Percentiles rank a stretch among this genome's conserved stretches.
phyloP scores from a whole-genome alignment of 352 stramenopile species.

The Pythium folliculosum region DNA sequence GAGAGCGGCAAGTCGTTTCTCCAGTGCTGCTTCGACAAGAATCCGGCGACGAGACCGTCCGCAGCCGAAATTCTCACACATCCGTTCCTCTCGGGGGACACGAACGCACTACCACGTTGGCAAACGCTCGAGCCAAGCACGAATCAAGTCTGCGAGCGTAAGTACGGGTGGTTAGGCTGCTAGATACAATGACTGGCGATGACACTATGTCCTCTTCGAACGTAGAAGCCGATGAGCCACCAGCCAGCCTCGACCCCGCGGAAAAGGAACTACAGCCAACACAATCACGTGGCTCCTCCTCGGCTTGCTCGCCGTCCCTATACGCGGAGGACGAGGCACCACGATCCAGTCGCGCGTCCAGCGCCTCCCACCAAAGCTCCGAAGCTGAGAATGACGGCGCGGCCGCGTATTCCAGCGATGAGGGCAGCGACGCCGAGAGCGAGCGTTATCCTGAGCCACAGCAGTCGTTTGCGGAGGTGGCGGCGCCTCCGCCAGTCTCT shows the following conservation, averaged over 20 bases:
- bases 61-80: conserved; percentile 84
- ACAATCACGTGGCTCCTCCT: not conserved
- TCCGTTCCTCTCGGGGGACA: conserved; percentile 37
- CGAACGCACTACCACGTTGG: not conserved
- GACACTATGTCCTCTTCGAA: not conserved
- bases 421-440: not conserved
- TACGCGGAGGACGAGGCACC: too few relatives aligned
- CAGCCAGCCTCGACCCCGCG: not conserved
- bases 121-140: not conserved
- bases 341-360: not conserved
- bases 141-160: not conserved
- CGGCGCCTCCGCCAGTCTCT: not conserved
- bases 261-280: not conserved
- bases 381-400: conserved; percentile 3
- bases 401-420: conserved; percentile 6
- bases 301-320: not conserved
- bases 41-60: conserved; percentile 66
- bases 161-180: too few relatives aligned
- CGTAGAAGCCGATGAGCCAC: not conserved
- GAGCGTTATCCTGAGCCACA: not conserved
- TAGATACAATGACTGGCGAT: too few relatives aligned
- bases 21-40: conserved; percentile 62
- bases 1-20: conserved; percentile 45
- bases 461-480: not conserved
- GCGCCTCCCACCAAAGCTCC: not conserved